Evolutionary conservation across 192 early-diverging fungal genomes (phyloP), one percentile per base, ranked within the genome.

Genomic region (Neocallimastix lanati): DNA sequence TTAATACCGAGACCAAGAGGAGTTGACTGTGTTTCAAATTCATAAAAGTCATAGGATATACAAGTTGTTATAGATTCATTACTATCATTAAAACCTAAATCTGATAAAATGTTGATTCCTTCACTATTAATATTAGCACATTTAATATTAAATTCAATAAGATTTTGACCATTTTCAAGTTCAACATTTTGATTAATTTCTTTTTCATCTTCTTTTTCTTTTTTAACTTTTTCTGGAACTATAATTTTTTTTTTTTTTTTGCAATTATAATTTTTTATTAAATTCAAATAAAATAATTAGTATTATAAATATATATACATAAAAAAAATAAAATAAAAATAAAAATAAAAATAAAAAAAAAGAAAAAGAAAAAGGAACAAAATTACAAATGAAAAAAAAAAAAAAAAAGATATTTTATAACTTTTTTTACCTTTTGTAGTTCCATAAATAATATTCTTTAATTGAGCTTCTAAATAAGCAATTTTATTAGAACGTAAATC

Each of bases 31-130:
- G 88, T 87, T 80, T 90, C 89, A 81, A 88, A 89, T 35, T 90
- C 89, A 78, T 85, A 90, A 79, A 90, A 90, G 80, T 90, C 89
- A 78, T 85, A 87, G 76, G 82, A 82, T 12, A 86, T 78, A 38
- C 88, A 87, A 16, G 88, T 84, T 12, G 82, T 85, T 18, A 50
- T 50, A 21, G 40, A 50, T 21, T 50, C 40, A 50, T 16, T 50
- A 21, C 21, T 50, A 50, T 50, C 40, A 50, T 50, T 50, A 50
- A 50, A 50, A 21, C 40, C 40, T 50, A 50, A 50, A 4, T 50
- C 40, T 21, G 2, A 21, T 21, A 50, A 50, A 13, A 50, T 50
- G 21, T 6, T 16, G 1, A 50, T 21, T 21, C 40, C 40, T 21
- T 50, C 40, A 50, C 40, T 50, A 50, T 50, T 50, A 50, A 50